Evolutionary conservation across 805 yeast genomes (phyloP).

Genomic region (Hanseniaspora osmophila): DNA sequence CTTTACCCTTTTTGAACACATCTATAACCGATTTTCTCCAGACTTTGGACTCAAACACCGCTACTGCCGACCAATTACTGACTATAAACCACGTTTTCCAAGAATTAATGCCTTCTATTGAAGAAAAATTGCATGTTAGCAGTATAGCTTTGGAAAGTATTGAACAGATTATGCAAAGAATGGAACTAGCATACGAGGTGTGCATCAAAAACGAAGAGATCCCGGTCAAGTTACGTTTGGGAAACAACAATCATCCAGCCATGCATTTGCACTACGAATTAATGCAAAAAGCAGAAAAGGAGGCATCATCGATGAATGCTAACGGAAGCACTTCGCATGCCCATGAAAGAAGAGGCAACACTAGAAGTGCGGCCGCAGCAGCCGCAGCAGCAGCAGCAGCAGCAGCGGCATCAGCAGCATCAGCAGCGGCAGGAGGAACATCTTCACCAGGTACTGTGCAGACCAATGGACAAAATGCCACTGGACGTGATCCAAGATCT

Average conservation of each 20-base stretch:
- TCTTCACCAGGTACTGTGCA: no score
- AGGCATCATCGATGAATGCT: neutral
- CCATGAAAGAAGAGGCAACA: slow-evolving; percentile 1
- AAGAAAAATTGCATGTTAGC: slow-evolving; percentile 95
- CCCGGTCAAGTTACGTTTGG: slow-evolving; percentile 64
- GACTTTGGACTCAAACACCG: slow-evolving; percentile 3
- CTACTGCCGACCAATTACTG: slow-evolving; percentile 17
- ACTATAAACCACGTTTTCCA: slow-evolving; percentile 30
- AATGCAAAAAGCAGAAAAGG: slow-evolving; percentile 17
- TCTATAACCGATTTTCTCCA: slow-evolving; percentile 16
- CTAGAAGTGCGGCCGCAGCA: slow-evolving; percentile 6
- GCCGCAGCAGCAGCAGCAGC: slow-evolving; percentile 8
- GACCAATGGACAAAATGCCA: no score
- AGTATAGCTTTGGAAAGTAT: slow-evolving; percentile 76
- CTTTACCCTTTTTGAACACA: slow-evolving; percentile 44
- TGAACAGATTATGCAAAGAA: slow-evolving; percentile 49
- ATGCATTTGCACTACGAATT: slow-evolving; percentile 32
- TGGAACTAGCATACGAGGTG: slow-evolving; percentile 68
- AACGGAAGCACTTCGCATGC: neutral
- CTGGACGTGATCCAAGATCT: no score
- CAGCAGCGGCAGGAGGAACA: slow-evolving; percentile 1
- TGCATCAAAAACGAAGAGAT: slow-evolving; percentile 60
- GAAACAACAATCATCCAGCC: slow-evolving; percentile 85
- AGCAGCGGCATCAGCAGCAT: slow-evolving; percentile 5
- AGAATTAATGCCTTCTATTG: slow-evolving; percentile 81